Conservation (phyloP, 148 eudicot species). For the Selenicereus undatus region DNA sequence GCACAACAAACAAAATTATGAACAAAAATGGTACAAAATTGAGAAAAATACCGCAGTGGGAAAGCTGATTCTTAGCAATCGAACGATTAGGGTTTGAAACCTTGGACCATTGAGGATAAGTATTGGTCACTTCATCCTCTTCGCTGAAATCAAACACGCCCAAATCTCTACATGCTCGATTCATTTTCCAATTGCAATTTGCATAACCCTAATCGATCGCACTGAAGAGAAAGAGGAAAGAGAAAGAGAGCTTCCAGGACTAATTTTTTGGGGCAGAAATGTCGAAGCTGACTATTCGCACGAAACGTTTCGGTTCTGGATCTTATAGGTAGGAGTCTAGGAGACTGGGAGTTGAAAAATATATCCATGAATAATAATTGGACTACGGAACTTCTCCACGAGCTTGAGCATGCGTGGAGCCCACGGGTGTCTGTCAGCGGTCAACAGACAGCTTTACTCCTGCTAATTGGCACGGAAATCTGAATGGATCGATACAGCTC, state of each 20-base stretch:
- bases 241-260: background rate
- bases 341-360: background rate
- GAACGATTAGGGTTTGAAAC: slow-evolving; percentile 32
- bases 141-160: slow-evolving; percentile 46
- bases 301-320: slow-evolving; percentile 34
- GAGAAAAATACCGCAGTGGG: slow-evolving; percentile 26
- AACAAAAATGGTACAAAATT: background rate
- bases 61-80: slow-evolving; percentile 30
- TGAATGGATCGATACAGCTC: background rate
- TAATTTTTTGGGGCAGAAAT: slow-evolving; percentile 6
- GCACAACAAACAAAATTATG: background rate
- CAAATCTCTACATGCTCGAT: slow-evolving; percentile 20
- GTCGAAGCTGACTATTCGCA: background rate
- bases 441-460: too few species aligned
- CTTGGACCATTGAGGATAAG: slow-evolving; percentile 19
- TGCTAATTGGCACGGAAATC: too few species aligned
- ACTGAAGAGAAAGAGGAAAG: background rate
- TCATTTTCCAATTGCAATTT: slow-evolving; percentile 16
- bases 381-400: background rate
- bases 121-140: slow-evolving; percentile 38
- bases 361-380: background rate
- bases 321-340: slow-evolving; percentile 6
- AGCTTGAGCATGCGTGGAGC: slow-evolving; percentile 4
- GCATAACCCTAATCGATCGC: slow-evolving; percentile 16
- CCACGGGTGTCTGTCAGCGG: background rate